These are phyloP conservation scores for Claviceps pusilla DNA, from an alignment of 2,329 filamentous ascomycete species.

Conservation along the genomic window DNA sequence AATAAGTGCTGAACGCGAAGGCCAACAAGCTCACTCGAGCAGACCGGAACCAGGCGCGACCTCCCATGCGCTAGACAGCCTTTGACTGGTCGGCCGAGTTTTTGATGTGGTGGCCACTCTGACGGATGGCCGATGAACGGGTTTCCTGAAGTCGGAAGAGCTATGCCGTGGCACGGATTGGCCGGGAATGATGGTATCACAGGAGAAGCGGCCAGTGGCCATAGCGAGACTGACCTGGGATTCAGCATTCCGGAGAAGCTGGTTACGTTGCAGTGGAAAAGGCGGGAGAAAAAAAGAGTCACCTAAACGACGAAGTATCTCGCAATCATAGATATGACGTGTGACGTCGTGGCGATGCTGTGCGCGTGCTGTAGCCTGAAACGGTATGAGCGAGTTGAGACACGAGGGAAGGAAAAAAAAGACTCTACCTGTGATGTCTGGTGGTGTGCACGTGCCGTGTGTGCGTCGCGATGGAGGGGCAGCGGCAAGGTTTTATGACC, in stretches of 20 bases:
- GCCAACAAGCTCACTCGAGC: conserved; percentile 1
- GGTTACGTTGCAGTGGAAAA: conserved; percentile 2
- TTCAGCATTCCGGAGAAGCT: not conserved
- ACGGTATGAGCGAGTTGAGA: not conserved
- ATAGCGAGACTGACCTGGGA: conserved; percentile 4
- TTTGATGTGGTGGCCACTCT: conserved; percentile 3
- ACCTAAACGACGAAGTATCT: not conserved
- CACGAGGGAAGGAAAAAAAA: not conserved
- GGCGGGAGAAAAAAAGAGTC: not conserved
- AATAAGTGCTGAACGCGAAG: too few species aligned
- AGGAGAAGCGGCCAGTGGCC: conserved; percentile 5
- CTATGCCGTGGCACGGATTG: conserved; percentile 3
- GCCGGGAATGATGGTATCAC: conserved; percentile 1
- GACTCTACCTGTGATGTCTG: not conserved
- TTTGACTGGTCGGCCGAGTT: not conserved
- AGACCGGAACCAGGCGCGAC: not conserved
- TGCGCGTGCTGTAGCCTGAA: too few species aligned
- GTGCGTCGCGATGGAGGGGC: conserved; percentile 2
- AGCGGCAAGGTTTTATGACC: not conserved
- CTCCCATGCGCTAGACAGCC: not conserved
- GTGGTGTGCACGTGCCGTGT: not conserved
- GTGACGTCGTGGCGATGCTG: not conserved
- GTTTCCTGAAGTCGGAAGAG: conserved; percentile 3
- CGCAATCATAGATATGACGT: not conserved
- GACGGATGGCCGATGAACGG: conserved; percentile 6